Conservation (phyloP, 352 stramenopile species). For the Phytopythium helicoides region DNA sequence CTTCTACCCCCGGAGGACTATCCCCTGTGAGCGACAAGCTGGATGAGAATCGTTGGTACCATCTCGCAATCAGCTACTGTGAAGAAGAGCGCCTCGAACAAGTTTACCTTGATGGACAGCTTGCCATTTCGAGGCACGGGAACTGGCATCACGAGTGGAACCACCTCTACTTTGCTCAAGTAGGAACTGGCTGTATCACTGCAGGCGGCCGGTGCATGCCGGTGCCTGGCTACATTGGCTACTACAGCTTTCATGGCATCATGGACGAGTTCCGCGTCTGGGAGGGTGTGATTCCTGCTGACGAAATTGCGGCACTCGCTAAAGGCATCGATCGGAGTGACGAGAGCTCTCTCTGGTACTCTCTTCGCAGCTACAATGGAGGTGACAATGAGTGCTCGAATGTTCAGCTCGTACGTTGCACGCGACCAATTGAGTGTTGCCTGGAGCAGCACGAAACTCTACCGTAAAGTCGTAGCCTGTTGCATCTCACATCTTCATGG, state of each 20-base stretch:
- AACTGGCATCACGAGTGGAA: slow-evolving; percentile 31
- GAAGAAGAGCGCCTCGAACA: slow-evolving; percentile 14
- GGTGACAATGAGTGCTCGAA: background rate
- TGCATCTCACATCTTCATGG: too few species aligned
- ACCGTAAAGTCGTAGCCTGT: too few species aligned
- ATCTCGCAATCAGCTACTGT: slow-evolving; percentile 43
- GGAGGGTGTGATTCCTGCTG: slow-evolving; percentile 3
- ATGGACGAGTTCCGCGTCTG: slow-evolving; percentile 34
- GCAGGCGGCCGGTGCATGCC: slow-evolving; percentile 17
- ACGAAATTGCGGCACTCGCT: slow-evolving; percentile 10
- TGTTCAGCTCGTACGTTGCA: background rate
- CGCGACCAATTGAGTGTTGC: slow-evolving; percentile 16
- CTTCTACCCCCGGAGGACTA: slow-evolving; percentile 5
- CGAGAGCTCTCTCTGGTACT: slow-evolving; percentile 4
- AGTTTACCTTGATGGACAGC: slow-evolving; percentile 37
- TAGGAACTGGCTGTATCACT: slow-evolving; percentile 39
- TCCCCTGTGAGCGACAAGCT: slow-evolving; percentile 31
- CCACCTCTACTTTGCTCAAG: slow-evolving; percentile 30
- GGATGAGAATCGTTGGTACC: slow-evolving; percentile 34
- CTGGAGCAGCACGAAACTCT: slow-evolving; percentile 25
- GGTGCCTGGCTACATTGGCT: slow-evolving; percentile 21
- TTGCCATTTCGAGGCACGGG: slow-evolving; percentile 13
- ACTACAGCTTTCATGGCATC: slow-evolving; percentile 41
- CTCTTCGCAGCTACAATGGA: background rate
- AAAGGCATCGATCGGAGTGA: slow-evolving; percentile 3